Evolutionary conservation across 257 asterid genomes (phyloP).

Genomic region (Linaria vulgaris): DNA sequence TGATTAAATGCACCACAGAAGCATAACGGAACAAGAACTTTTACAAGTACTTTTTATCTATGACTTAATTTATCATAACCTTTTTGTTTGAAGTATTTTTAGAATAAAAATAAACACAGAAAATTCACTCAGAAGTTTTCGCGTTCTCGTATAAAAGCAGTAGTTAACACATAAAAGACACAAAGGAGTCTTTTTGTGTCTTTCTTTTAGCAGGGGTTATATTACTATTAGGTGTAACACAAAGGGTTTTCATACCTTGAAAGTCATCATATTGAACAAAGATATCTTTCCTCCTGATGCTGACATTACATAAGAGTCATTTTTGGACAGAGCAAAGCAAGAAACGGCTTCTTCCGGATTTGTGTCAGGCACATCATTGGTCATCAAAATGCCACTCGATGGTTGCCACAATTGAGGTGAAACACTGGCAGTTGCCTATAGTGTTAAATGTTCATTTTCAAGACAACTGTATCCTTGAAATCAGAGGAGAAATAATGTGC

Average conservation of each 20-base stretch:
- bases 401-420: slow-evolving; percentile 56
- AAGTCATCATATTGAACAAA: slow-evolving; percentile 52
- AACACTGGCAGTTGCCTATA: slow-evolving; percentile 55
- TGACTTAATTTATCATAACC: too few relatives aligned
- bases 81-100: too few relatives aligned
- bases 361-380: slow-evolving; percentile 43
- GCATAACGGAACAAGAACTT: neutral
- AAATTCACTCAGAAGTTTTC: too few relatives aligned
- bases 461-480: slow-evolving; percentile 11
- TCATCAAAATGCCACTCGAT: slow-evolving; percentile 49
- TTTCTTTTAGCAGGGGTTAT: too few relatives aligned
- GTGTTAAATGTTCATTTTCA: slow-evolving; percentile 10
- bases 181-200: too few relatives aligned
- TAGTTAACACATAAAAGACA: too few relatives aligned
- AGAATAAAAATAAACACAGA: too few relatives aligned
- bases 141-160: too few relatives aligned
- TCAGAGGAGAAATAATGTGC: neutral
- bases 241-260: slow-evolving; percentile 33
- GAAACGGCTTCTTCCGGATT: slow-evolving; percentile 52
- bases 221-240: too few relatives aligned
- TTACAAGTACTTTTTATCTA: too few relatives aligned
- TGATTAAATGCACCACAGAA: too few relatives aligned
- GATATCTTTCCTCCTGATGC: slow-evolving; percentile 59
- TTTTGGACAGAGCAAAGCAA: slow-evolving; percentile 54
- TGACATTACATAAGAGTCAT: slow-evolving; percentile 56